phyloP scores from a whole-genome alignment of 108 stramenopile genomes.

The Cylindrotheca closterium region DNA sequence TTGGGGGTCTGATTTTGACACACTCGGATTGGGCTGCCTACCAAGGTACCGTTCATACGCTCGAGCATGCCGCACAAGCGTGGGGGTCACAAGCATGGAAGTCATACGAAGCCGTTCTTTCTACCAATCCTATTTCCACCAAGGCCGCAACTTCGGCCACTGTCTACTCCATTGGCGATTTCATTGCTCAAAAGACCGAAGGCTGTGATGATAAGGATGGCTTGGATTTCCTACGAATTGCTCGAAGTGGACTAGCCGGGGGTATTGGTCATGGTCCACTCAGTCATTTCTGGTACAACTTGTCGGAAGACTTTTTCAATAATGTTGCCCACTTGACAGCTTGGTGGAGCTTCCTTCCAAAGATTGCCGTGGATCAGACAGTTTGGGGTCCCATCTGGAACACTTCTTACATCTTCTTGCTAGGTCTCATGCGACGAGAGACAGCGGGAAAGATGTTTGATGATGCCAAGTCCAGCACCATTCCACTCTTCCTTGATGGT shows the following conservation, averaged over 20 bases:
- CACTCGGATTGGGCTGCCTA: background rate
- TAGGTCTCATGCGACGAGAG: conserved; percentile 60
- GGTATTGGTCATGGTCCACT: conserved; percentile 84
- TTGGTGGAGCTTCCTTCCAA: conserved; percentile 71
- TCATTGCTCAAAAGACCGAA: conserved; percentile 63
- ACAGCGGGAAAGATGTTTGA: conserved; percentile 43
- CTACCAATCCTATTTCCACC: conserved; percentile 42
- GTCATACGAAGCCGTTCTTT: conserved; percentile 34
- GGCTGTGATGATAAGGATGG: conserved; percentile 49
- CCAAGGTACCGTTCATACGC: background rate
- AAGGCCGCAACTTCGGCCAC: conserved; percentile 62
- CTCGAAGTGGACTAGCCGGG: conserved; percentile 68
- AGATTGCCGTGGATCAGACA: conserved; percentile 45
- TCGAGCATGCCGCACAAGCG: background rate
- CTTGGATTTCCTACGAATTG: conserved; percentile 60
- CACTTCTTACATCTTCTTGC: conserved; percentile 25
- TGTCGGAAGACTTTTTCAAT: conserved; percentile 39
- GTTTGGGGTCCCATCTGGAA: conserved; percentile 25
- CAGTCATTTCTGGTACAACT: conserved; percentile 74
- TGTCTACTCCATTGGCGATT: conserved; percentile 77
- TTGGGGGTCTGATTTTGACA: background rate
- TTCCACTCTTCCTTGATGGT: conserved; percentile 71
- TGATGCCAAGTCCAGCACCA: conserved; percentile 70
- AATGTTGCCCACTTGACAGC: conserved; percentile 53
- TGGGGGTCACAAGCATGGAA: conserved; percentile 33